Base-by-base conservation (phyloP, 1,284 basidiomycete genomes). In the Lignosus rhinocerotis region DNA sequence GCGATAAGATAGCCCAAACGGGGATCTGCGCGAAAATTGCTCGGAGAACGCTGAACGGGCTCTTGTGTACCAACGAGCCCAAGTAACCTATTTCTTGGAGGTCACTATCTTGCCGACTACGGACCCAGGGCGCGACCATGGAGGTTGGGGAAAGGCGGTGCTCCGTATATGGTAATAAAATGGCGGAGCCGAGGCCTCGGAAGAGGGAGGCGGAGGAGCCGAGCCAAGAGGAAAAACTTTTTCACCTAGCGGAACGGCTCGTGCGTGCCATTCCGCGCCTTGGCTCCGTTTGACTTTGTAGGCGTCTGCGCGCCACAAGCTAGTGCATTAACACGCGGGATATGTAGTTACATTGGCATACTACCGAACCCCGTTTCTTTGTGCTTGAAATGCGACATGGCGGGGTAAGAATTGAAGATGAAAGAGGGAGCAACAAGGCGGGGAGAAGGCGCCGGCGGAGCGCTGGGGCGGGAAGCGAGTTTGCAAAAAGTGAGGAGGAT, bases 221-320 rank as follows among this genome's bases (percentile, higher is more conserved):
- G 67, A 69, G 67, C 62, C 67, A 66, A 1, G 51, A 45, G n/a
- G 54, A 67, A 69, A 66, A 67, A 53, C 36, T 68, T 66, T 69
- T 69, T 66, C 57, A 55, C 56, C 42, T 11, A 21, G 43, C 56
- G 59, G 55, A 58, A 50, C 50, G 43, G 19, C 42, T 52, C 45
- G 48, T 36, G 48, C 50, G 48, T 31, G 43, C 54, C 41, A 36
- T 42, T 38, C 48, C 54, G 38, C 57, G 30, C 43, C 17, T 33
- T 12, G 7, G 56, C 21, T 59, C 60, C 63, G 63, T 61, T 64
- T 64, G 52, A 19, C 63, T 62, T 58, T 62, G 11, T 32, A 11
- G 21, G 12, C 36, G n/a, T n/a, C 9, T n/a, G 25, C 16, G 39
- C 39, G 7, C 9, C 16, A 31, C 30, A 44, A 45, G 6, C 0